Base-by-base conservation (phyloP, 805 yeast species). In the Metschnikowia kofuensis region DNA sequence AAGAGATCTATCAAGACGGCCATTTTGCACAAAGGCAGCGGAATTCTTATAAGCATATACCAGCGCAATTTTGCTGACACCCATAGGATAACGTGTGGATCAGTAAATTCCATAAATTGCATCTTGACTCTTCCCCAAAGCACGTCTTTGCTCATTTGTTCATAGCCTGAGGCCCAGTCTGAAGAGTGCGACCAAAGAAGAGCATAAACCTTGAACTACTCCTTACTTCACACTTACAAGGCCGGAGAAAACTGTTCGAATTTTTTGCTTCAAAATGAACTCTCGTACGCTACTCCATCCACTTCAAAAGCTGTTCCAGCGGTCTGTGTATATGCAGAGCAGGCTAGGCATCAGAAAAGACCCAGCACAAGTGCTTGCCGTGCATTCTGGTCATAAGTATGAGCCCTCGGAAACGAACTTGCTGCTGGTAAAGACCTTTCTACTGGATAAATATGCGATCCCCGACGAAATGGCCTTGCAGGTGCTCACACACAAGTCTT, bases 401-500 rank as follows among this genome's bases (percentile, higher is more conserved):
- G 87, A 82, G 16, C 65, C 73, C 9, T 68, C 68, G 12, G 73
- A 75, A 13, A 69, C 76, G 11, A 79, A 84, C 47, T 62, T 85
- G 39, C 61, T 65, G 44, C 70, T 74, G 30, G 66, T 84, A 46
- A 79, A 80, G 58, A 52, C 58, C 29, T 80, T 82, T 54, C 66
- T 85, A 47, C 51, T 60, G 16, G 72, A 71, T 21, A 72, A 77
- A 51, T 83, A 74, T 59, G 55, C 72, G 38, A 70, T 91, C 38
- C 74, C 85, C 5, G 86, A 88, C 59, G 75, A 76, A 7, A 56
- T 85, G 50, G 69, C 85, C 21, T 72, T 89, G 52, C 98, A 92
- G 70, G 83, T 88, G 37, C 72, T 91, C 59, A 91, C 97, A 6
- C 97, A 92, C 71, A 92, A 92, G 70, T 88, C 96, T 21, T 92